These are phyloP conservation scores for Saccharomycopsis fibuligera DNA, from an alignment of 805 yeast species.

Conservation along the genomic window DNA sequence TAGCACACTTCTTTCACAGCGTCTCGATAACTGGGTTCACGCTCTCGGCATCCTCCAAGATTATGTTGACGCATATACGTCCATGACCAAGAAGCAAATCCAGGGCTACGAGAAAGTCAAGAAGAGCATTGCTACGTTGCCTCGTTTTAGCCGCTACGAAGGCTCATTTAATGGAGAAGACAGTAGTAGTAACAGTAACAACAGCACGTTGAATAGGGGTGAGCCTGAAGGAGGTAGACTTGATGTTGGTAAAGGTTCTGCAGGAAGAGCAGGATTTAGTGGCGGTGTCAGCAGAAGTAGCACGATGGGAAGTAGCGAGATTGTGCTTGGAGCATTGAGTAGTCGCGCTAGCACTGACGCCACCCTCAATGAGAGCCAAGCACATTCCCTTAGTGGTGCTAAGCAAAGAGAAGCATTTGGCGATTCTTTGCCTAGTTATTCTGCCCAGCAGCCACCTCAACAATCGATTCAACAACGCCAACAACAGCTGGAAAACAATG, in stretches of 20 bases:
- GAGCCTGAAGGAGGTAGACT: slow-evolving; percentile 7
- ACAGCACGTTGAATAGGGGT: not conserved
- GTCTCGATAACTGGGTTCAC: slow-evolving; percentile 19
- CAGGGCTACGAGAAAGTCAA: slow-evolving; percentile 21
- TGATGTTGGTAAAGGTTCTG: slow-evolving; percentile 10
- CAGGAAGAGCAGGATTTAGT: not conserved
- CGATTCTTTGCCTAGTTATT: slow-evolving; percentile 12
- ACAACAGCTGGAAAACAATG: not conserved
- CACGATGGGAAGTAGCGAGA: slow-evolving; percentile 22
- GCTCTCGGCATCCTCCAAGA: slow-evolving; percentile 17
- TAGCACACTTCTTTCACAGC: slow-evolving; percentile 7
- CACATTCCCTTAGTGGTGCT: not conserved
- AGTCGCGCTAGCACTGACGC: not conserved
- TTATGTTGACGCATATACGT: slow-evolving; percentile 19
- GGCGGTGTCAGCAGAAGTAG: slow-evolving; percentile 8
- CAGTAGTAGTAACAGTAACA: not conserved
- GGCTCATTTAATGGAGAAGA: slow-evolving; percentile 2
- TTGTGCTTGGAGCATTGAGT: slow-evolving; percentile 19
- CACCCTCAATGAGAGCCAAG: not conserved
- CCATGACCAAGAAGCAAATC: slow-evolving; percentile 17
- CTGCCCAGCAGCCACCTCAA: slow-evolving; percentile 11
- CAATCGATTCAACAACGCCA: not conserved
- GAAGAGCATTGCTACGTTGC: slow-evolving; percentile 18
- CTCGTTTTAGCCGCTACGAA: slow-evolving; percentile 19
- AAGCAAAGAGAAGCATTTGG: not conserved